Evolutionary conservation across 805 yeast genomes (phyloP).

Genomic region (Lipomyces orientalis): DNA sequence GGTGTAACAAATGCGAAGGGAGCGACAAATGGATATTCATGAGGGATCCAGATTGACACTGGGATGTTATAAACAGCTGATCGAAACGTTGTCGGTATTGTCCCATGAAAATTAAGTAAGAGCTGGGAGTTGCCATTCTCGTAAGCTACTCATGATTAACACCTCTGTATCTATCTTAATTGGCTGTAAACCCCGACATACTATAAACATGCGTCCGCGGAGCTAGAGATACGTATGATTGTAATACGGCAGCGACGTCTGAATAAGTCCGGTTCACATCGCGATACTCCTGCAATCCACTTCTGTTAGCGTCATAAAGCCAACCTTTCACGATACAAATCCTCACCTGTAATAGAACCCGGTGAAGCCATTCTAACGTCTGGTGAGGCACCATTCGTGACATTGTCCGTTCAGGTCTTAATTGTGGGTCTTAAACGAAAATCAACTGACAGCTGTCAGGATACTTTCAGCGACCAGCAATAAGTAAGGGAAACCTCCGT

Average conservation of each 20-base stretch:
- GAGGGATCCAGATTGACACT: conserved; percentile 77
- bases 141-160: conserved; percentile 44
- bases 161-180: not conserved
- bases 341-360: conserved; percentile 57
- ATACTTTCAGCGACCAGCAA: not conserved
- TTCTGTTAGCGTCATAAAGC: not conserved
- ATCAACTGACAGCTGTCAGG: not conserved
- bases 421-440: not conserved
- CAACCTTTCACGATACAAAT: not conserved
- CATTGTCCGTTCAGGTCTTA: conserved; percentile 16
- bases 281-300: conserved; percentile 25
- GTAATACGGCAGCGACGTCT: conserved; percentile 64
- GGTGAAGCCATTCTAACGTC: conserved; percentile 63
- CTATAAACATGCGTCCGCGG: conserved; percentile 71
- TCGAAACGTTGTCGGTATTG: conserved; percentile 48
- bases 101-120: conserved; percentile 69
- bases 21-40: conserved; percentile 66
- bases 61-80: conserved; percentile 55
- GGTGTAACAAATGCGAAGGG: conserved; percentile 73
- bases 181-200: conserved; percentile 24
- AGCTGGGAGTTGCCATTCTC: conserved; percentile 64
- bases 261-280: conserved; percentile 51
- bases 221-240: conserved; percentile 57
- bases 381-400: conserved; percentile 48
- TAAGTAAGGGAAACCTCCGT: not conserved